Evolutionary conservation across 768 basidiomycete genomes (phyloP).

Genomic region (Porpolomopsis calyptriformis): DNA sequence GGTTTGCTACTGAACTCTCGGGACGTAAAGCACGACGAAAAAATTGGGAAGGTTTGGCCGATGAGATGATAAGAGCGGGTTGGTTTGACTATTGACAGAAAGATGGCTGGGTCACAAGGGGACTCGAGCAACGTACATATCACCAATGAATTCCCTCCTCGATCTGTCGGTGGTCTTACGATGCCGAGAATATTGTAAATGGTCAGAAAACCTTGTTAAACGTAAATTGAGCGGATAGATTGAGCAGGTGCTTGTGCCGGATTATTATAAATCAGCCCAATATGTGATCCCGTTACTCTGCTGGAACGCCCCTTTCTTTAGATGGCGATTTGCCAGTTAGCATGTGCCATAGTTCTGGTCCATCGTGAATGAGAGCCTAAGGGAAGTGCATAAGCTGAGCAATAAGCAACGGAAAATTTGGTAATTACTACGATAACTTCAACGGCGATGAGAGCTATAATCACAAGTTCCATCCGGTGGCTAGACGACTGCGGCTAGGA

Average conservation of each 20-base stretch:
- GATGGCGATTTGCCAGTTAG: constrained; percentile 20
- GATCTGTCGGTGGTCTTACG: too few species aligned
- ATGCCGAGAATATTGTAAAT: too few species aligned
- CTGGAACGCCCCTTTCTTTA: neutral
- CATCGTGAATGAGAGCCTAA: constrained; percentile 68
- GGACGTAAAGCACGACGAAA: constrained; percentile 59
- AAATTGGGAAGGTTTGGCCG: constrained; percentile 58
- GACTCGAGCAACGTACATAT: neutral
- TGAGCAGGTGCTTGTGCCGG: too few species aligned
- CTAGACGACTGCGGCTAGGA: constrained; percentile 57
- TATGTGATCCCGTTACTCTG: too few species aligned
- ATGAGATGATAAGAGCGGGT: constrained; percentile 64
- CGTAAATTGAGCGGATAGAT: too few species aligned
- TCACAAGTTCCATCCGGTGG: constrained; percentile 91
- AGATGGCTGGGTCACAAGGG: neutral
- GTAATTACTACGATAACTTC: constrained; percentile 88
- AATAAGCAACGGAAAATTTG: constrained; percentile 16
- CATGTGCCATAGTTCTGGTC: constrained; percentile 66
- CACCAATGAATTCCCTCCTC: too few species aligned
- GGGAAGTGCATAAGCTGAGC: constrained; percentile 1
- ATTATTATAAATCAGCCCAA: too few species aligned
- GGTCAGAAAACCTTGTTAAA: too few species aligned
- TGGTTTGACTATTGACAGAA: constrained; percentile 50
- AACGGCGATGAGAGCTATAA: constrained; percentile 88
- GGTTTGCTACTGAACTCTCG: constrained; percentile 77